Percentiles rank a stretch among this genome's conserved stretches.
phyloP scores from a whole-genome alignment of 176 grass and related monocot species.

The Urochloa ruziziensis region DNA sequence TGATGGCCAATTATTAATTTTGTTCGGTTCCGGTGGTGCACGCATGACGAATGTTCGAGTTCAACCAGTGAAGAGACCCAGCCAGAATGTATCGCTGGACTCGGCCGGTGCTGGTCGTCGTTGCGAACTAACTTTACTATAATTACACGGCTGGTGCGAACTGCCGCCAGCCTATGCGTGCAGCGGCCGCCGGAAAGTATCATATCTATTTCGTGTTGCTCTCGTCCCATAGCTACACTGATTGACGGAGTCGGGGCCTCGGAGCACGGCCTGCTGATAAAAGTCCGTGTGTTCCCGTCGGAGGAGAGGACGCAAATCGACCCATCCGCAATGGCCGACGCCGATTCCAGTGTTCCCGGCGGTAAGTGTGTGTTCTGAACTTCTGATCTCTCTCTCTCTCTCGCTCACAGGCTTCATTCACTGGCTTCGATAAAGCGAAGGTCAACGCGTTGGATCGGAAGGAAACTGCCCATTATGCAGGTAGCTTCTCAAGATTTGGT shows the following conservation, averaged over 20 bases:
- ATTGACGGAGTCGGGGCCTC: not conserved
- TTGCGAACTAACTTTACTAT: not conserved
- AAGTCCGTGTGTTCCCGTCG: no score
- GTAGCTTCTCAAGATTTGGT: no score
- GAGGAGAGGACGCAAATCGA: not conserved
- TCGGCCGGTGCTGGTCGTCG: not conserved
- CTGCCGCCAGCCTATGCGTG: not conserved
- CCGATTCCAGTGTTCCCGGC: not conserved
- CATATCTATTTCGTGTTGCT: no score
- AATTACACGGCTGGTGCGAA: not conserved
- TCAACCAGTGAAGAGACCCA: not conserved
- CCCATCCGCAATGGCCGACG: not conserved
- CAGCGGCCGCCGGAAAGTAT: no score
- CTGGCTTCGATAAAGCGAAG: not conserved
- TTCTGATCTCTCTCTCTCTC: not conserved
- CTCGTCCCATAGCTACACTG: no score
- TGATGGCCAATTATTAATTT: not conserved
- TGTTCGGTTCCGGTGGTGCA: no score
- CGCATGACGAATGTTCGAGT: not conserved
- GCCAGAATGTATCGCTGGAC: no score
- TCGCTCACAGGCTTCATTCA: no score
- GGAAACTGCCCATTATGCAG: no score
- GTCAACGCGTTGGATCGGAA: not conserved
- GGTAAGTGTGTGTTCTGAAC: no score
- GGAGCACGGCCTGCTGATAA: no score